phyloP scores from a whole-genome alignment of 148 eudicot species.

The Amaranthus cruentus region DNA sequence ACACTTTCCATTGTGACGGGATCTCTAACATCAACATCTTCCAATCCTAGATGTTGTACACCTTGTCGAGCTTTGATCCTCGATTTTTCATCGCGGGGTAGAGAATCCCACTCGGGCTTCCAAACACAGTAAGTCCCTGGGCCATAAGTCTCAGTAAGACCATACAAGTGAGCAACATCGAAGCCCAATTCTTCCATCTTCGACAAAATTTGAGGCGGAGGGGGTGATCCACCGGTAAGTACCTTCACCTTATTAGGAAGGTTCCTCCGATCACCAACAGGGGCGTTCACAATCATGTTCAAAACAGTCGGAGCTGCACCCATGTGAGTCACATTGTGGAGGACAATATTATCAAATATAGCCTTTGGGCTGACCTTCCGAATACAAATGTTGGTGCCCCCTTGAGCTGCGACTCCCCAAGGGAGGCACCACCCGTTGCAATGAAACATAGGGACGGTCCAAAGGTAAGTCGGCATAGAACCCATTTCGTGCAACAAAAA shows the following conservation, averaged over 20 bases:
- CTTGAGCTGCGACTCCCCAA: conserved; percentile 63
- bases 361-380: conserved; percentile 36
- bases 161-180: conserved; percentile 33
- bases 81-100: conserved; percentile 24
- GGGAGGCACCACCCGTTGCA: conserved; percentile 70
- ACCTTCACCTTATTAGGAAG: conserved; percentile 40
- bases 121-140: conserved; percentile 32
- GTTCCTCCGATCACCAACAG: conserved; percentile 26
- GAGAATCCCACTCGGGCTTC: conserved; percentile 41
- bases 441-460: conserved; percentile 73
- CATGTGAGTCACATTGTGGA: conserved; percentile 50
- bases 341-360: conserved; percentile 34
- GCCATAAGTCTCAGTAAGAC: conserved; percentile 43
- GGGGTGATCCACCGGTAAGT: conserved; percentile 61
- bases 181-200: conserved; percentile 46
- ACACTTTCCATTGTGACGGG: conserved; percentile 36
- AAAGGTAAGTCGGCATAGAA: conserved; percentile 44
- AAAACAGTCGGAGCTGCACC: conserved; percentile 61
- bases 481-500: conserved; percentile 40
- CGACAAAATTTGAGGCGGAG: conserved; percentile 46
- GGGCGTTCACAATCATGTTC: conserved; percentile 49
- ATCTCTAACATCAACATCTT: conserved; percentile 38
- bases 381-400: conserved; percentile 55
- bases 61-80: conserved; percentile 41
- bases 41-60: conserved; percentile 32